Base-by-base conservation (phyloP, 1,284 basidiomycete species). In the Naganishia albida region DNA sequence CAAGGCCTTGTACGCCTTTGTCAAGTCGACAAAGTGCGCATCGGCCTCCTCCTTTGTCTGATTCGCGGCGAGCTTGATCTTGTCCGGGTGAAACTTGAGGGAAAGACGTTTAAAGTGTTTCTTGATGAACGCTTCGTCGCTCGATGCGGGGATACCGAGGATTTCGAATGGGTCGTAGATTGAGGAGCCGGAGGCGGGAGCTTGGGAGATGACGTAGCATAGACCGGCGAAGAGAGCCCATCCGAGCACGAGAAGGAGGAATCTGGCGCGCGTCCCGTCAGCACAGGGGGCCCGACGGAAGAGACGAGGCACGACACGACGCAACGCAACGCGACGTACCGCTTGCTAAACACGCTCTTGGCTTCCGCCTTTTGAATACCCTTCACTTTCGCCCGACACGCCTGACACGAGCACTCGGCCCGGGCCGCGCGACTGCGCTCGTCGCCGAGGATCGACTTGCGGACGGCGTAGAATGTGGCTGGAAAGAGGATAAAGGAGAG, bases 1-100 rank as follows among this genome's bases (percentile, higher is more conserved):
- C 48, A 99, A 81, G 7, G 95, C 80, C 83, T 99, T 99, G 83
- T 99, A 99, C 0, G 96, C 96, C 79, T 99, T 99, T 26, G 96
- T 99, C 50, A 99, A 82, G 53, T 92, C 87, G 44, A 99, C 91
- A 77, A 95, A 99, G 70, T 88, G 87, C 57, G 87, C 83, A 72
- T 92, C 90, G 40, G 91, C 92, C n/a, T 87, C 84, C 72, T 97
- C 95, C 64, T 89, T 84, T 0, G 95, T 98, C 73, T 94, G 84
- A 73, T 97, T 93, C 1, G 82, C 85, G 0, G 85, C 84, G 8
- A 91, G 84, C 73, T 87, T 89, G 67, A 96, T 88, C 82, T 99
- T 99, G 84, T 99, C 96, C 0, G 96, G 96, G 78, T 99, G 96
- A 78, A 93, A 94, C 78, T 88, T 81, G 72, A 88, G 84, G 1